These are phyloP conservation scores for Phoma sp. DNA, from an alignment of 2,329 filamentous ascomycete species.

Conservation along the genomic window DNA sequence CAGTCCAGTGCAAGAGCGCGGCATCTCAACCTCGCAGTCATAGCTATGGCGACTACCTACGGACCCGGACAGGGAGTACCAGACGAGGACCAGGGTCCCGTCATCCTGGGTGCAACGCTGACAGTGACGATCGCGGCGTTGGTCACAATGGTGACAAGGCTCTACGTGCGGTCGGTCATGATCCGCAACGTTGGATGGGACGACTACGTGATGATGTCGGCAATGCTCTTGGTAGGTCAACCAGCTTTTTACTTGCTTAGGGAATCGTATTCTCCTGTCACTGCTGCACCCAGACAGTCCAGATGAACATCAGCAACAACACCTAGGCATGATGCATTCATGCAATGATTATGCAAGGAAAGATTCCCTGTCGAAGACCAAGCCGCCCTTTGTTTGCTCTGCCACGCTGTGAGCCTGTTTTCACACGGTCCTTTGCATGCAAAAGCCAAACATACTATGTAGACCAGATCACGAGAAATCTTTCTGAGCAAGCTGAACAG, in stretches of 20 bases:
- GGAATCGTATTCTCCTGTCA: too few relatives aligned
- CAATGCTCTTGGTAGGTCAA: slow-evolving; percentile 45
- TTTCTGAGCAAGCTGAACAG: neutral
- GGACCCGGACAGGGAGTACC: neutral
- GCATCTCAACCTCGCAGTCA: neutral
- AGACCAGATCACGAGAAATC: too few relatives aligned
- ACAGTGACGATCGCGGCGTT: slow-evolving; percentile 50
- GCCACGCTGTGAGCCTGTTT: neutral
- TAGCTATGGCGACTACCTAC: neutral
- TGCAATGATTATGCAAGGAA: too few relatives aligned
- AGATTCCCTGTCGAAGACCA: too few relatives aligned
- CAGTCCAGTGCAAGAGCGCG: neutral
- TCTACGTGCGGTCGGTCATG: slow-evolving; percentile 57
- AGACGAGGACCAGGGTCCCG: slow-evolving; percentile 46
- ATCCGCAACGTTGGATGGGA: slow-evolving; percentile 59
- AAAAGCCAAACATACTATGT: neutral
- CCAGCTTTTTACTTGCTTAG: neutral
- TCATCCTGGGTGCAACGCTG: slow-evolving; percentile 52
- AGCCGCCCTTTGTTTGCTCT: neutral
- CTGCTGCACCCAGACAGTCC: too few relatives aligned
- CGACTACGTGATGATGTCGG: slow-evolving; percentile 53
- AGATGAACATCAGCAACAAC: too few relatives aligned
- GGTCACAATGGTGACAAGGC: slow-evolving; percentile 49
- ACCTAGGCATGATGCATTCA: too few relatives aligned
- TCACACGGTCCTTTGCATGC: neutral